phyloP scores from a whole-genome alignment of 768 basidiomycete species.

The Solioccasus polychromus region DNA sequence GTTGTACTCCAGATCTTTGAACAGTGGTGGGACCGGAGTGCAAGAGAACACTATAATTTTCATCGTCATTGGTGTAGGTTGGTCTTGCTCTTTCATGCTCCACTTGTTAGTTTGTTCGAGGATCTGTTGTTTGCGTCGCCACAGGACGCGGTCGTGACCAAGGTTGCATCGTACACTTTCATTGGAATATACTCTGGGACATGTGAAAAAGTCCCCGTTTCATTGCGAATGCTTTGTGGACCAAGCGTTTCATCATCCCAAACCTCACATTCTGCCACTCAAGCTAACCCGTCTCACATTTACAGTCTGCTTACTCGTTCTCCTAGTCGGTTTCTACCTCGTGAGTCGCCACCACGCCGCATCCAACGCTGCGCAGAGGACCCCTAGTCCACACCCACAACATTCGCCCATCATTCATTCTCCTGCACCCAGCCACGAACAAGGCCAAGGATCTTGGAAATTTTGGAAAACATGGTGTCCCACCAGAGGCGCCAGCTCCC shows the following conservation, averaged over 20 bases:
- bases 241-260: neutral
- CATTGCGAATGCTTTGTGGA: neutral
- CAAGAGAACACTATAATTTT: conserved; percentile 19
- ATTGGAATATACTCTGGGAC: neutral
- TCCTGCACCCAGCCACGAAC: neutral
- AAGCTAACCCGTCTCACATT: conserved; percentile 4
- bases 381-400: neutral
- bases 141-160: neutral
- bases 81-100: conserved; percentile 11
- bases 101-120: conserved; percentile 1
- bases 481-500: neutral
- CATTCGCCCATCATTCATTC: conserved; percentile 3
- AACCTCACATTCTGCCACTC: neutral
- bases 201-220: neutral
- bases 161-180: neutral
- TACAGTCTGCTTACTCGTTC: conserved; percentile 22
- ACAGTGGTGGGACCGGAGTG: neutral
- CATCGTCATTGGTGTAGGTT: conserved; percentile 25
- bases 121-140: conserved; percentile 1
- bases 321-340: conserved; percentile 27
- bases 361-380: neutral
- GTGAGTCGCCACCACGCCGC: conserved; percentile 18
- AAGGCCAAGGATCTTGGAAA: conserved; percentile 11
- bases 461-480: conserved; percentile 16
- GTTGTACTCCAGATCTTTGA: conserved; percentile 11